Evolutionary conservation across 371 early-diverging fungal genomes (phyloP), one percentile per base, ranked within the genome.

Genomic region (Rhizopus microsporus): DNA sequence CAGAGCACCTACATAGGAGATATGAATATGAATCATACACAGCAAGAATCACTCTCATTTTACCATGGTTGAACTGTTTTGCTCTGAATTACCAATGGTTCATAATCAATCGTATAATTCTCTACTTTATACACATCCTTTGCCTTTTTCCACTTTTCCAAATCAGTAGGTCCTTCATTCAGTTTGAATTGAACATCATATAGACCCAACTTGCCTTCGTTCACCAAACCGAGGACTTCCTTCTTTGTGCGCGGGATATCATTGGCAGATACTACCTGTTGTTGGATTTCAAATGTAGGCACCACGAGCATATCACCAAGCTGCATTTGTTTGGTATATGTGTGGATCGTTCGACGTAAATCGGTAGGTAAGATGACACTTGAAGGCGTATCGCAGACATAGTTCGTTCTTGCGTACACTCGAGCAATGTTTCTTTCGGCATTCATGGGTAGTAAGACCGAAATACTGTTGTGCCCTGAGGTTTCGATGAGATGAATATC

Each of bases 361-460:
- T 71, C 60, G 5, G 75, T 73, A 16, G 67, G 72, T 7, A 75
- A 62, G 3, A 77, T 49, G 6, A 64, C 66, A 33, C 69, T 51
- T 9, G 69, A 59, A 5, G 73, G 65, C 35, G 74, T 54, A 44
- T 75, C 77, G 31, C 60, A 49, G 0, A 77, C 63, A 44, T 68
- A 69, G 3, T 72, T 57, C 1, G 72, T 65, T 34, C 65, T 66
- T 12, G 80, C 68, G 61, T 68, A 75, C 30, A 77, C 34, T 13
- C 80, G 71, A 9, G 80, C 80, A 40, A 80, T 23, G 38, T 80
- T 80, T 32, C 80, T 63, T 45, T 75, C 72, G n/a, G 72, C 70
- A 43, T 77, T 80, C 29, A 67, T 63, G 2, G 70, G 68, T 1
- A 77, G 31, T 37, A 64, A 29, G 4, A 75, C 67, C 8, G 70